Evolutionary conservation across 345 rosid species (phyloP), one percentile per base, ranked within the genome.

Genomic region (Salix purpurea): DNA sequence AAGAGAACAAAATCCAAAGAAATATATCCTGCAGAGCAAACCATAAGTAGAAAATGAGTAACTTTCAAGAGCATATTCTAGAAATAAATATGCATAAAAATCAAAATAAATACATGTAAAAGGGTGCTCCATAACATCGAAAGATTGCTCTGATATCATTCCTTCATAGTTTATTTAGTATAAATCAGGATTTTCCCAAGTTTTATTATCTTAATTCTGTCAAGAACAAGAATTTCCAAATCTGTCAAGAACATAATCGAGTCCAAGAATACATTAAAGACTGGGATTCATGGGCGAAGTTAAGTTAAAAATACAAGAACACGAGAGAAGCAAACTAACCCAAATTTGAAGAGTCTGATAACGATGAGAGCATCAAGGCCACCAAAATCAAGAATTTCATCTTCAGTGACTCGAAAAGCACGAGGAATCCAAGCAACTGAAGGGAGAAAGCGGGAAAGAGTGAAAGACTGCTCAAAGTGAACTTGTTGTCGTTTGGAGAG

Each of bases 341-440:
- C 99, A 78, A 93, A 93, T 79, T 91, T 95, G 89, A 95, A 91
- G 87, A 93, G 96, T 50, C 94, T 87, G 73, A 93, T 80, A 85
- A 93, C 69, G 79, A 93, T 77, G 65, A 95, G 91, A 1, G 94
- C 94, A 42, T 95, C 96, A 16, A 95, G 94, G 68, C 96, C 96
- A 52, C 85, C 84, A 74, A 78, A 79, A 58, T 70, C 65, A 58
- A 93, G 88, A 73, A 95, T 86, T 70, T 93, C 89, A 54, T 95
- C 96, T 76, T 95, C 97, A 3, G 91, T 80, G 71, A 93, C 86
- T 48, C 85, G 86, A 52, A 88, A 85, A 50, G 96, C 96, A 26
- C 85, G 88, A 66, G 88, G 90, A 74, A 95, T 89, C 98, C 99
- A 95, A 0, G 93, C 87, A n/a, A 93, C 62, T 2, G 98, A 93